Evolutionary conservation across 139 green algal genomes (phyloP).

Genomic region (Spirogloea muscicola): DNA sequence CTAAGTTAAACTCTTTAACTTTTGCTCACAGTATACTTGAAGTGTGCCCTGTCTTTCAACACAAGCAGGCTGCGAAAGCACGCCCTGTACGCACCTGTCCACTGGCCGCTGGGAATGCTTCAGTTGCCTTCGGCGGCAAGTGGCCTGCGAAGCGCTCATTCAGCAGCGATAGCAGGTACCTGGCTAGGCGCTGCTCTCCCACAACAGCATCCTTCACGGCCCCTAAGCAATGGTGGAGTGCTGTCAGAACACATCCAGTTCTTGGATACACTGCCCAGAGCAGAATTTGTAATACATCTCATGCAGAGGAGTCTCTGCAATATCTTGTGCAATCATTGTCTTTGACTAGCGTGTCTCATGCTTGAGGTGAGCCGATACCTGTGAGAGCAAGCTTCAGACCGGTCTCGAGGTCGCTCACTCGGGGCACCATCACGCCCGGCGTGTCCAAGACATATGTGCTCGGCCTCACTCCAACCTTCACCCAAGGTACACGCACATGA

Average conservation of each 20-base stretch:
- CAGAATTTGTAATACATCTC: too few relatives aligned
- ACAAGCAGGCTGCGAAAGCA: neutral
- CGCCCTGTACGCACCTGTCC: neutral
- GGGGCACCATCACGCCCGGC: slow-evolving; percentile 40
- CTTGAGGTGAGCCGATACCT: too few relatives aligned
- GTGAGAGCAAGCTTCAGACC: slow-evolving; percentile 47
- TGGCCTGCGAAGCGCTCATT: neutral
- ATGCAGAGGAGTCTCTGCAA: too few relatives aligned
- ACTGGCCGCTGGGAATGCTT: neutral
- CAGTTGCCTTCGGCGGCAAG: neutral
- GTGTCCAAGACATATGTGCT: slow-evolving; percentile 45
- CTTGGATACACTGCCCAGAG: too few relatives aligned
- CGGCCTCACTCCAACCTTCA: slow-evolving; percentile 24
- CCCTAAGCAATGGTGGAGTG: too few relatives aligned
- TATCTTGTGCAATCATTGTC: too few relatives aligned
- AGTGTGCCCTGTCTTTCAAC: neutral
- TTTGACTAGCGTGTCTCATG: too few relatives aligned
- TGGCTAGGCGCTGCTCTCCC: slow-evolving; percentile 17
- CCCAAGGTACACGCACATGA: neutral
- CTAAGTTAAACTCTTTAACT: neutral
- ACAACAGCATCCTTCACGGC: slow-evolving; percentile 29
- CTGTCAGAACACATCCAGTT: too few relatives aligned
- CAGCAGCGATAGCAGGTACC: slow-evolving; percentile 22
- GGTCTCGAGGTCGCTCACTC: slow-evolving; percentile 26
- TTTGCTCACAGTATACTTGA: neutral